Base-by-base conservation (phyloP, 164 flowering plant species). In the Taxillus chinensis region DNA sequence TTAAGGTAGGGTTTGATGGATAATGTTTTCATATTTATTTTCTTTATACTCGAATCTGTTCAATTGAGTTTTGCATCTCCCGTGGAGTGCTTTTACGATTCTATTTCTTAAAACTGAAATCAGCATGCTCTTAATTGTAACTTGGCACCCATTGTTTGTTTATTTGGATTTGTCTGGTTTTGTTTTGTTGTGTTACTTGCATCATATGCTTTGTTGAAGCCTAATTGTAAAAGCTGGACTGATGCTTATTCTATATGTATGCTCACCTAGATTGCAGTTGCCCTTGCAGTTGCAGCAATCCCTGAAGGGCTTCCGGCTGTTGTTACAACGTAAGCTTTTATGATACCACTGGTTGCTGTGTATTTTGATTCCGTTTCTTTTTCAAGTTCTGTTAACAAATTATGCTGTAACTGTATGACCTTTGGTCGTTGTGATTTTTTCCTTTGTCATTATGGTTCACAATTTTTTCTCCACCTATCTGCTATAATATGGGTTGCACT, bases 301-400 rank as follows among this genome's bases (percentile, higher is more conserved):
- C 98, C 98, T 42, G 98, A 93, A 80, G 98, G 98, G 69, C 98
- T 93, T 73, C 98, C 98, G 51, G 98, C 98, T 72, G 98, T 93
- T 78, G 98, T 93, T 56, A 93, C 98, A 61, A 93, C 97, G 98
- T 93, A 65, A 78, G 96, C 81, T 51, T 45, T 69, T 48, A 48
- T 48, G 12, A 7, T 48, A 8, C 51, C 46, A 43, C 8, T 43
- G 9, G 51, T 14, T 7, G 13, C 13, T 48, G 51, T 48, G 13
- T 48, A 11, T 11, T 48, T 48, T 48, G 27, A 27, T 27, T 27
- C 1, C 27, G 1, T 27, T 27, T 27, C 27, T 27, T 0, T 27
- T 27, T 27, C 27, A 27, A 27, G 27, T 27, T 27, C 27, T 27
- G 27, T 27, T 27, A 27, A 27, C 27, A 27, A 27, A 27, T 27